Evolutionary conservation across 1,139 yeast genomes (phyloP), one percentile per base, ranked within the genome.

Genomic region (Magnusiomyces clavatus): DNA sequence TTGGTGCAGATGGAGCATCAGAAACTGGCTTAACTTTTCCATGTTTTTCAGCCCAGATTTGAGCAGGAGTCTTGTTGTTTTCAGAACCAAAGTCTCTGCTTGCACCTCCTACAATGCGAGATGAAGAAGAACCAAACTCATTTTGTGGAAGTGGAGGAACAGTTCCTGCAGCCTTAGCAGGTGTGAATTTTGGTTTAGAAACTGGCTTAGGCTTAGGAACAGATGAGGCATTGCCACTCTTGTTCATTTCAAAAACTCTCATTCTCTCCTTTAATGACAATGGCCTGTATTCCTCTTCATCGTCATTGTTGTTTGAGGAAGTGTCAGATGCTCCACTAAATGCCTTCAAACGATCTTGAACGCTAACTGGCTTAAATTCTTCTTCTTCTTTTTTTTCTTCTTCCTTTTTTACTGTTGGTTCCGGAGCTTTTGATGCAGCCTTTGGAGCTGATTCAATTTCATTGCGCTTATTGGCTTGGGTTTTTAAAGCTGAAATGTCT

Each of bases 11-110:
- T 17, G 56, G 53, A n/a, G 56, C 55, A 40, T 40, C 19, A 4
- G 51, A 40, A 34, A 48, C 43, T 19, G 43, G 43, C n/a, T 48
- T 37, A 43, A 48, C 51, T 54, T 80, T 77, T 49, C 86, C 92
- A 66, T 83, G 83, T 74, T 82, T 87, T 67, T 87, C 96, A 19
- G 97, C 97, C 97, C 97, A 89, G 40, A 86, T 65, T 69, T 89
- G 97, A 39, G 96, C 96, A 35, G 97, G 97, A 3, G 96, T 86
- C 70, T 87, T 86, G 56, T 96, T 96, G 54, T 77, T 80, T 58
- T 78, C 78, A 49, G 86, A 74, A 56, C 81, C 95, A 66, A 81
- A 85, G 65, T 83, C 78, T 68, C 83, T 79, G 52, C 82, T 78
- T 17, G 56, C 53, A 43, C 90, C 95, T 48, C 86, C 82, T 43